Percentiles rank a stretch among this genome's conserved stretches.
Evolutionary conservation across 148 eudicot species (phyloP).

Genomic region (Rhododendron vialii): DNA sequence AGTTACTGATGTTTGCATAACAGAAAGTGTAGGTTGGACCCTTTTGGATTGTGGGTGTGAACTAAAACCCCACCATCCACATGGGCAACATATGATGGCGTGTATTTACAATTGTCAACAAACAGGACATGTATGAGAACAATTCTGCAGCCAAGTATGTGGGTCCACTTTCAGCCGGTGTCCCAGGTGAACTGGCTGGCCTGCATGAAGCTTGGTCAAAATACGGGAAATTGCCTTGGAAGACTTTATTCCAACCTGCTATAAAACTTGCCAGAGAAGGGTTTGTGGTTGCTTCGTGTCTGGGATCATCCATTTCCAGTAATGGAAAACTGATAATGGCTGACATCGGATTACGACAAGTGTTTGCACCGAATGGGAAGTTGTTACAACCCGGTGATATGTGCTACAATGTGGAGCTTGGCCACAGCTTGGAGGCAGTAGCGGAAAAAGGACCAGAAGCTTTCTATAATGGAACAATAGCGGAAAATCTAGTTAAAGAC

Average conservation of each 20-base stretch:
- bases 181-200: conserved; percentile 87
- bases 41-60: not conserved
- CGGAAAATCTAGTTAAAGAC: conserved; percentile 65
- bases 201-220: conserved; percentile 76
- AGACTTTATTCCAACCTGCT: conserved; percentile 59
- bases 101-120: not conserved
- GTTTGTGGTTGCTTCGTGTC: conserved; percentile 58
- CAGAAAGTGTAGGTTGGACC: not conserved
- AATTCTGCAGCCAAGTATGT: conserved; percentile 35
- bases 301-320: conserved; percentile 30
- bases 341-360: conserved; percentile 65
- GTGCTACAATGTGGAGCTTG: conserved; percentile 74
- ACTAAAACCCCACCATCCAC: not conserved
- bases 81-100: not conserved
- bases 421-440: conserved; percentile 47
- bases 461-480: conserved; percentile 67
- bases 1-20: not conserved
- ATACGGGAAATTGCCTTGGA: conserved; percentile 76
- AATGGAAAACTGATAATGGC: conserved; percentile 26
- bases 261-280: conserved; percentile 65
- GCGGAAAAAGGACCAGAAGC: conserved; percentile 70
- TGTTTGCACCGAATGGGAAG: conserved; percentile 76
- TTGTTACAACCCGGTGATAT: conserved; percentile 65
- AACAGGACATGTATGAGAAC: conserved; percentile 70
- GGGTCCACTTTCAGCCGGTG: conserved; percentile 82